Base-by-base conservation (phyloP, 306 rosid genomes). In the Vigna radiata region DNA sequence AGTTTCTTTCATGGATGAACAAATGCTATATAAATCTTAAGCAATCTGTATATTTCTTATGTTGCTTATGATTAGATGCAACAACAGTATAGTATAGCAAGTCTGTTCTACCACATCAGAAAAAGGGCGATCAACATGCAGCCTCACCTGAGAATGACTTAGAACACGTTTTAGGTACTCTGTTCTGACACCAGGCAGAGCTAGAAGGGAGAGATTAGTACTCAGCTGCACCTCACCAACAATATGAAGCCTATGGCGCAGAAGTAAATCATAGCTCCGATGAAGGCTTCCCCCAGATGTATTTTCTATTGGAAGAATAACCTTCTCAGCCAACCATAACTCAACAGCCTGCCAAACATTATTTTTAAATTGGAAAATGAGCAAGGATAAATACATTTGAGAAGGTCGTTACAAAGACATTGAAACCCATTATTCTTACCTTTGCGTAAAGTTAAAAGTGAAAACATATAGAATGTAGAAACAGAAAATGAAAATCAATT, bases 191-290 rank as follows among this genome's bases (percentile, higher is more conserved):
- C 91, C 96, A 47, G 93, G 93, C 12, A 89, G 85, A 63, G 91
- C 96, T 23, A 91, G 83, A 80, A 91, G 96, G 73, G 86, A 89
- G 78, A 84, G 86, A 39, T 87, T 81, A 68, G 80, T 73, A 58
- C 87, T 83, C 83, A 89, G 73, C 84, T 89, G 89, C 85, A 89
- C 91, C 81, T 89, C 93, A 49, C 91, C 93, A n/a, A 91, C 90
- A 74, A 91, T 91, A 78, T 91, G 90, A 53, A 91, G 90, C 85
- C 96, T 87, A 81, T 89, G 96, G 18, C 96, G 86, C 65, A 91
- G 93, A 74, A 91, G 91, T 81, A 91, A 87, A 84, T 91, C 93
- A n/a, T 91, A 91, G 79, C 87, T 87, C 2, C 96, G 89, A 78
- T 91, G 91, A 79, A 91, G 81, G 72, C 93, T 88, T 82, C 96